Evolutionary conservation across 805 yeast species (phyloP), one percentile per base, ranked within the genome.

Genomic region (Spathaspora passalidarum): DNA sequence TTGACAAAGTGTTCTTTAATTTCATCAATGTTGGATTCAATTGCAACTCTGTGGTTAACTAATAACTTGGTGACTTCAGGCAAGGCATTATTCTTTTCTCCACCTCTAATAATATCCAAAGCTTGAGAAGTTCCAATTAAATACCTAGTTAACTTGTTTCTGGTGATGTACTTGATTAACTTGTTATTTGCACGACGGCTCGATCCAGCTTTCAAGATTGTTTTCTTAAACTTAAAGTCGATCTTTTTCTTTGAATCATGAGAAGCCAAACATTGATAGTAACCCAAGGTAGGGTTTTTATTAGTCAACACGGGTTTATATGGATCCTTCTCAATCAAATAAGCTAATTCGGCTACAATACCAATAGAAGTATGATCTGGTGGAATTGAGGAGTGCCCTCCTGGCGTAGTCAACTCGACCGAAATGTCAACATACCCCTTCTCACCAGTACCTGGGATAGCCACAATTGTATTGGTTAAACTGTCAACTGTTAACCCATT

Each of bases 341-440:
- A 62, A 13, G 82, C 68, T 43, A 88, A 66, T 46, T 83, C 81
- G 2, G 88, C 72, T 45, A 83, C 68, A 23, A 88, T 76, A 14
- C 94, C 96, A 64, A 88, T 85, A 3, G 85, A 75, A 4, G 94
- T 86, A 59, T 88, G 94, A 42, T 79, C 84, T 2, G 92, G 92
- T 10, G 95, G 94, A 13, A 76, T 62, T 5, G 90, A 82, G 1
- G 91, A 80, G 60, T 86, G 95, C 5, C 95, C 95, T 34, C 95
- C 95, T 7, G 80, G 79, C 21, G 86, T 81, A 19, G 67, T 66
- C 19, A 86, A 64, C 3, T 72, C 71, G 40, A 84, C 67, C 20
- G 54, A 48, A 8, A 76, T 53, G 52, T 76, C 66, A 4, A 82
- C 79, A 52, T 81, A 69, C 32, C 73, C 73, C 40, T 74, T 66